Conservation (phyloP, 1,284 basidiomycete species). For the Sparassis latifolia region DNA sequence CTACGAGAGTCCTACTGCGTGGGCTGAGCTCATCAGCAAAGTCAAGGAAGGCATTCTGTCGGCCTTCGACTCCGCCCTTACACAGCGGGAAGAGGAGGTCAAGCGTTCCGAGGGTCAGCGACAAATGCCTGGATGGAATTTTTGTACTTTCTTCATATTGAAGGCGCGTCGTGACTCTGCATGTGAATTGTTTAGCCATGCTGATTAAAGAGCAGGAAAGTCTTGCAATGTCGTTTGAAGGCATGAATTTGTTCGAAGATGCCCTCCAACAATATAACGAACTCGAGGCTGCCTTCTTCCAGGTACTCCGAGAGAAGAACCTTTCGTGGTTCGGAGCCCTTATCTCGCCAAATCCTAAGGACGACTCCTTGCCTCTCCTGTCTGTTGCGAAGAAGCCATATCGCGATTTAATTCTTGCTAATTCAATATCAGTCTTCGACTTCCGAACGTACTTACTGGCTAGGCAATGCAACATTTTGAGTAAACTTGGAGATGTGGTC, state of each 20-base stretch:
- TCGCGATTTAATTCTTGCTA: slow-evolving; percentile 82
- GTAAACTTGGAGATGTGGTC: slow-evolving; percentile 59
- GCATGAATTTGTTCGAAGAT: slow-evolving; percentile 86
- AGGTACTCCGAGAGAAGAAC: slow-evolving; percentile 75
- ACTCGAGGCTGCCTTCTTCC: slow-evolving; percentile 82
- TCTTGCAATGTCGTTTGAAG: slow-evolving; percentile 87
- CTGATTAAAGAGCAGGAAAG: slow-evolving; percentile 63
- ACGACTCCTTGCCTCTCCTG: slow-evolving; percentile 82
- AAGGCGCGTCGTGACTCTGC: slow-evolving; percentile 49
- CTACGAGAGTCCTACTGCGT: slow-evolving; percentile 73
- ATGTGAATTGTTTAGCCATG: neutral
- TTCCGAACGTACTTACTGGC: slow-evolving; percentile 90
- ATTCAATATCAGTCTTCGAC: slow-evolving; percentile 91
- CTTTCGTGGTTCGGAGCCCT: slow-evolving; percentile 87
- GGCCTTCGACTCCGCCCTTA: slow-evolving; percentile 78
- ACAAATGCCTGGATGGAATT: slow-evolving; percentile 93
- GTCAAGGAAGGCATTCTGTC: slow-evolving; percentile 83
- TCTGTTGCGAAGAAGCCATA: slow-evolving; percentile 81
- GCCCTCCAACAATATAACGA: slow-evolving; percentile 88
- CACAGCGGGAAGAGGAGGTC: slow-evolving; percentile 82
- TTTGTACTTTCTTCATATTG: slow-evolving; percentile 91
- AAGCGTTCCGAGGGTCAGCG: slow-evolving; percentile 81
- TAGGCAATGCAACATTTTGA: slow-evolving; percentile 76
- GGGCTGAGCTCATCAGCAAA: slow-evolving; percentile 86
- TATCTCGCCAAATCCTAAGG: slow-evolving; percentile 61